Base-by-base conservation (phyloP, 1,139 yeast species). In the Taphrina betulina region DNA sequence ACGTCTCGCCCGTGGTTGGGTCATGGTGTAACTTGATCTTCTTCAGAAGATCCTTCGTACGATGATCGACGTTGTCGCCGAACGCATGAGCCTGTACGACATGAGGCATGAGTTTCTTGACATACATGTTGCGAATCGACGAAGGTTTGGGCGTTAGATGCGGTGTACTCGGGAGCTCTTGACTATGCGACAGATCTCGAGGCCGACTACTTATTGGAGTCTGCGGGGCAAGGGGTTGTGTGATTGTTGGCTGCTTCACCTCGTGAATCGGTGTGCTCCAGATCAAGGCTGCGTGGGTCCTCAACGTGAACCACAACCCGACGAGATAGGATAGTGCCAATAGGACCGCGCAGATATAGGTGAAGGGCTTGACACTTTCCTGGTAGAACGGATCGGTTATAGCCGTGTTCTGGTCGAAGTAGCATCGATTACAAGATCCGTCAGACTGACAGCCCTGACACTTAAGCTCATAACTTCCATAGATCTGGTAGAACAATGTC, bases 211-310 rank as follows among this genome's bases (percentile, higher is more conserved):
- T 16, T 3, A 2, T 19, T 10, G 38, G 14, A 26, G 48, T n/a
- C 8, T 43, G 48, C 12, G 36, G 29, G 12, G 38, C 20, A 28
- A 17, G 12, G 2, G 38, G 29, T 5, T n/a, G 31, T n/a, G 7
- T 7, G 16, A 17, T 5, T 8, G 7, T 5, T 20, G 23, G 20
- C n/a, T n/a, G n/a, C 53, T 38, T 53, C 26, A 17, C 53, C 20
- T 38, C 57, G 23, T 44, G 53, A 76, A 76, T 7, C 82, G 84
- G 53, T 2, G 81, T 80, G 53, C 90, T 88, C 99, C 98, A 94
- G 62, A 92, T 94, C 70, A 89, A 75, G 1, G 95, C 92, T 0
- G 98, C 98, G 69, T 92, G 99, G 0, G 98, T 92, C 64, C 95
- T 79, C 65, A 92, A 76, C 0, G 99, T 92, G 69, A 92, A 92